Evolutionary conservation across 345 rosid species (phyloP).

Genomic region (Boechera divaricarpa): DNA sequence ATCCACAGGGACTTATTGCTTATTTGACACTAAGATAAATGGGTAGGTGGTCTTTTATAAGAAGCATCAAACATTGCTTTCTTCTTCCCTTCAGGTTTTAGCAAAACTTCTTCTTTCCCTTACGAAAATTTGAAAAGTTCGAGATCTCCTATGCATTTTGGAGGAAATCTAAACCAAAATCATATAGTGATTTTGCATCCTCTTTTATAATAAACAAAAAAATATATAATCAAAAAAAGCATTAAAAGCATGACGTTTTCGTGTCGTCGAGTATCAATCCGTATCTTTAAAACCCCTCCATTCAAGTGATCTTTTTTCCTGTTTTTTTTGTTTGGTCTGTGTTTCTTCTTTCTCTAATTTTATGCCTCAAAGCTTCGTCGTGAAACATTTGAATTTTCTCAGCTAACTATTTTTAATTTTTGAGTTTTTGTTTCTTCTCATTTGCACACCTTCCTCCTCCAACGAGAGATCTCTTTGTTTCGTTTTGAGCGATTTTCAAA

Average conservation of each 20-base stretch:
- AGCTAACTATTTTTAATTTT: neutral
- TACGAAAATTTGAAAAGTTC: neutral
- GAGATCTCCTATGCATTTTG: neutral
- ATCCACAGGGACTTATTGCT: too few species aligned
- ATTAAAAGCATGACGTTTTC: neutral
- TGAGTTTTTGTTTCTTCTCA: neutral
- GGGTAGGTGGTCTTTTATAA: neutral
- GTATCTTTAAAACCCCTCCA: neutral
- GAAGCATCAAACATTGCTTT: neutral
- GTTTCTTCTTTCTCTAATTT: neutral
- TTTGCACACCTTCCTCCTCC: neutral
- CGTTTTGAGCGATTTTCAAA: too few species aligned
- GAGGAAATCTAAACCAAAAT: neutral
- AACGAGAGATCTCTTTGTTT: neutral
- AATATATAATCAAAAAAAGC: too few species aligned
- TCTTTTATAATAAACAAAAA: neutral
- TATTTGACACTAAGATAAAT: neutral
- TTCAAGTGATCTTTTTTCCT: neutral
- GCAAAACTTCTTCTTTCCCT: neutral
- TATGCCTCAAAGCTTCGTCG: neutral
- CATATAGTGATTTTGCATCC: neutral
- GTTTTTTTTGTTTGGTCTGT: too few species aligned
- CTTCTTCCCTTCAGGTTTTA: neutral
- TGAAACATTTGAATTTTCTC: neutral
- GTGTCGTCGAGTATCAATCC: conserved; percentile 5